These are phyloP conservation scores for Ogataea chonburiensis DNA, from an alignment of 805 yeast genomes.

Conservation along the genomic window DNA sequence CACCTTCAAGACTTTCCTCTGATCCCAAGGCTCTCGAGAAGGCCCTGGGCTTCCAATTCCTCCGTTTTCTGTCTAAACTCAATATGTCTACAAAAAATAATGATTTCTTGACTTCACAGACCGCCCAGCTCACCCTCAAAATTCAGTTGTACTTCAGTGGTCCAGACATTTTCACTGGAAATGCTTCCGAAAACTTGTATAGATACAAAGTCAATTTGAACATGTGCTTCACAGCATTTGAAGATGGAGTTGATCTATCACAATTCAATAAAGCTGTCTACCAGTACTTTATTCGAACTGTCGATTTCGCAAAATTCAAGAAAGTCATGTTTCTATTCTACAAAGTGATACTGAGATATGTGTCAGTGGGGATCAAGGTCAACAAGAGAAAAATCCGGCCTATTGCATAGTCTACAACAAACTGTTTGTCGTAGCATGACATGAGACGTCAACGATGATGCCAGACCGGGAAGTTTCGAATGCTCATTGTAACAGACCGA, in stretches of 20 bases:
- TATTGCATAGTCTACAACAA: too few species aligned
- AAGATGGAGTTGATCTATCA: constrained; percentile 5
- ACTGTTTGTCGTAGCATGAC: too few species aligned
- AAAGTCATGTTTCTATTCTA: constrained; percentile 1
- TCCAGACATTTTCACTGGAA: constrained; percentile 8
- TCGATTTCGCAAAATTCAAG: constrained; percentile 9
- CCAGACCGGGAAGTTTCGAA: too few species aligned
- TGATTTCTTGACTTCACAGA: not conserved
- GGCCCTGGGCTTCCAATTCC: constrained; percentile 10
- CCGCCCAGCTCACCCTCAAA: constrained; percentile 3
- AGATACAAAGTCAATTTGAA: constrained; percentile 10
- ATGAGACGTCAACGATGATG: too few species aligned
- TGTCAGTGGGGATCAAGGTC: constrained; percentile 6
- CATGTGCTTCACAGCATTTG: constrained; percentile 10
- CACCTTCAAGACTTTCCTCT: not conserved
- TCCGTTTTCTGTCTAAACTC: constrained; percentile 10
- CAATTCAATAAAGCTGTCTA: constrained; percentile 12
- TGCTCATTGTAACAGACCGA: too few species aligned
- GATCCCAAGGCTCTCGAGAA: constrained; percentile 6
- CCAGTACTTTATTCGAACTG: constrained; percentile 7
- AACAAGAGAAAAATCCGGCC: not conserved
- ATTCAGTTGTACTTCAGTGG: constrained; percentile 10
- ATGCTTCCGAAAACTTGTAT: not conserved
- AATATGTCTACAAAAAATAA: constrained; percentile 1
- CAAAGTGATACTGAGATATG: constrained; percentile 3